Evolutionary conservation across 495 filamentous ascomycete genomes (phyloP).

Genomic region (Filosporella fistucella): DNA sequence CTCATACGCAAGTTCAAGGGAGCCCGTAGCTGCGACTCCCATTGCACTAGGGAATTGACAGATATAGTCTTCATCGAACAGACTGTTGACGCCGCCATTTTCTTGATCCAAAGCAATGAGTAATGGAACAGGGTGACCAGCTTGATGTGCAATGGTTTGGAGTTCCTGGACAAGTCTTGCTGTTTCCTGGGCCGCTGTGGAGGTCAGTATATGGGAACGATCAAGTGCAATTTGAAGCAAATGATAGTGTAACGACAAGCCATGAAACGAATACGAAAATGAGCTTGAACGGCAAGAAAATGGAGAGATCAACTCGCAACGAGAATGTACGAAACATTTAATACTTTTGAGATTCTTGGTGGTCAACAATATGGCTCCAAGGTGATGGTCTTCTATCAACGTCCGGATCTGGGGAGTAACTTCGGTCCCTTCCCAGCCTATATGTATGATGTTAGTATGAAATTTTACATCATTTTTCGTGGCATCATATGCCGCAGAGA

Average conservation of each 20-base stretch:
- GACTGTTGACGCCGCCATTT: conserved; percentile 91
- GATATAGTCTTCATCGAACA: conserved; percentile 88
- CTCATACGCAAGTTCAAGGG: conserved; percentile 69
- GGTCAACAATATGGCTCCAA: conserved; percentile 79
- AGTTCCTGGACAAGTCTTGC: conserved; percentile 77
- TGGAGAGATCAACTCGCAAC: conserved; percentile 9
- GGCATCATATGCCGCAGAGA: too few species aligned
- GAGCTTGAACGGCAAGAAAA: background rate
- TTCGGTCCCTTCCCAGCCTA: conserved; percentile 82
- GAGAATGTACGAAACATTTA: conserved; percentile 7
- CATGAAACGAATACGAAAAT: background rate
- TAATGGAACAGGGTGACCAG: conserved; percentile 79
- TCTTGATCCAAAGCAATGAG: conserved; percentile 87
- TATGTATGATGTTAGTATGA: conserved; percentile 44
- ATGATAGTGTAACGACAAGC: too few species aligned
- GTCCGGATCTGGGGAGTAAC: conserved; percentile 80
- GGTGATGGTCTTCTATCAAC: conserved; percentile 78
- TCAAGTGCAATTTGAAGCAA: too few species aligned
- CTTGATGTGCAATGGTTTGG: conserved; percentile 80
- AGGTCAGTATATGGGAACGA: conserved; percentile 17
- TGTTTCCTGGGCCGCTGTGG: conserved; percentile 73
- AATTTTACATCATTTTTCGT: background rate
- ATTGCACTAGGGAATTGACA: conserved; percentile 89
- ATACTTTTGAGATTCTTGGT: conserved; percentile 91
- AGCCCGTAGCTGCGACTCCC: conserved; percentile 83